Conservation (phyloP, 2,329 filamentous ascomycete genomes). For the Clarireedia homoeocarpa region DNA sequence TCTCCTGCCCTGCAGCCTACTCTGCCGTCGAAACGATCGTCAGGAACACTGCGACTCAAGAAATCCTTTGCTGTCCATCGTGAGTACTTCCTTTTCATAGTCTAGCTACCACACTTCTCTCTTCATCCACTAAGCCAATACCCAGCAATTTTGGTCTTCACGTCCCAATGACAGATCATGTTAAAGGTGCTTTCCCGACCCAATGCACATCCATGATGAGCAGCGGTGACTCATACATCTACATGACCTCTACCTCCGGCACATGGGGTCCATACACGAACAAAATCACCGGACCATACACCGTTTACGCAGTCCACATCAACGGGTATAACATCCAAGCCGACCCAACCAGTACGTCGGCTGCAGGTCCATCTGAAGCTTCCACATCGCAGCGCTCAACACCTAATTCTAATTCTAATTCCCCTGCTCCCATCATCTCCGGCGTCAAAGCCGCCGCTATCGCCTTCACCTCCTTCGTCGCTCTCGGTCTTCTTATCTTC, state of each 20-base stretch:
- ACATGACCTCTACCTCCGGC: background rate
- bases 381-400: too few species aligned
- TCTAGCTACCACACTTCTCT: background rate
- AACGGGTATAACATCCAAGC: background rate
- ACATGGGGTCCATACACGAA: background rate
- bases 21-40: background rate
- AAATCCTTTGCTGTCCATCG: background rate
- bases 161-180: background rate
- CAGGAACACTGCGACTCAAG: background rate
- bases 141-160: background rate
- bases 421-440: too few species aligned
- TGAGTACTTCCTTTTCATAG: background rate
- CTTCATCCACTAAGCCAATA: background rate
- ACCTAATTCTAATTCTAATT: too few species aligned
- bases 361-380: too few species aligned
- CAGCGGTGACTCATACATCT: background rate
- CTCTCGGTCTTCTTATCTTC: too few species aligned
- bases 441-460: too few species aligned
- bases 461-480: too few species aligned
- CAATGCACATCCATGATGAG: constrained; percentile 2
- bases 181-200: background rate
- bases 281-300: background rate
- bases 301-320: background rate
- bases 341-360: background rate
- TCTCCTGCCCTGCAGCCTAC: background rate